Evolutionary conservation across 306 rosid genomes (phyloP).

Genomic region (Quercus aquifolioides): DNA sequence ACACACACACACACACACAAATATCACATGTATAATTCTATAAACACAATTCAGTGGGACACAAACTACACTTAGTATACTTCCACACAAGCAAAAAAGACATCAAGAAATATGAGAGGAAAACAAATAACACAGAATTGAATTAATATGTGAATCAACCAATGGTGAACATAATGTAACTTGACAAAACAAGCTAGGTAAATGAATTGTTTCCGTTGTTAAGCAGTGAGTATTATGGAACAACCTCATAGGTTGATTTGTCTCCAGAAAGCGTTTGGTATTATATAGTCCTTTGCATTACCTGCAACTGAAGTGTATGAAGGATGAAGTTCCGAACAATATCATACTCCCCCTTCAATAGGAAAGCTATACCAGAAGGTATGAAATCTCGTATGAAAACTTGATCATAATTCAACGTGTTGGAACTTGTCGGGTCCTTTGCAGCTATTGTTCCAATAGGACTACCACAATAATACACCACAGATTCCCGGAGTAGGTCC

Average conservation of each 20-base stretch:
- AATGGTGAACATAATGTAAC: not conserved
- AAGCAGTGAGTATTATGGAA: not conserved
- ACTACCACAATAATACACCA: slow-evolving; percentile 69
- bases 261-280: too few species aligned
- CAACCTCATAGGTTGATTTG: too few species aligned
- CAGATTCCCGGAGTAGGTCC: slow-evolving; percentile 70
- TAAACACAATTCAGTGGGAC: not conserved
- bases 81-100: slow-evolving; percentile 11
- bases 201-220: slow-evolving; percentile 2
- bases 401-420: slow-evolving; percentile 75
- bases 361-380: slow-evolving; percentile 89
- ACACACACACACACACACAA: too few species aligned
- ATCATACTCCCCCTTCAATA: slow-evolving; percentile 81
- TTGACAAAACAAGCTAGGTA: not conserved
- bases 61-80: slow-evolving; percentile 1
- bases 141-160: not conserved
- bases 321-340: slow-evolving; percentile 87
- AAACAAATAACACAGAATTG: not conserved
- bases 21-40: not conserved
- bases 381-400: slow-evolving; percentile 88
- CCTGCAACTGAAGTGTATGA: slow-evolving; percentile 90
- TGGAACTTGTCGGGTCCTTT: slow-evolving; percentile 64
- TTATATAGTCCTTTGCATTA: slow-evolving; percentile 15
- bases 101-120: not conserved
- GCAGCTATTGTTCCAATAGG: slow-evolving; percentile 91